These are phyloP conservation scores for Prunella vulgaris DNA, from an alignment of 257 asterid genomes.

Conservation along the genomic window DNA sequence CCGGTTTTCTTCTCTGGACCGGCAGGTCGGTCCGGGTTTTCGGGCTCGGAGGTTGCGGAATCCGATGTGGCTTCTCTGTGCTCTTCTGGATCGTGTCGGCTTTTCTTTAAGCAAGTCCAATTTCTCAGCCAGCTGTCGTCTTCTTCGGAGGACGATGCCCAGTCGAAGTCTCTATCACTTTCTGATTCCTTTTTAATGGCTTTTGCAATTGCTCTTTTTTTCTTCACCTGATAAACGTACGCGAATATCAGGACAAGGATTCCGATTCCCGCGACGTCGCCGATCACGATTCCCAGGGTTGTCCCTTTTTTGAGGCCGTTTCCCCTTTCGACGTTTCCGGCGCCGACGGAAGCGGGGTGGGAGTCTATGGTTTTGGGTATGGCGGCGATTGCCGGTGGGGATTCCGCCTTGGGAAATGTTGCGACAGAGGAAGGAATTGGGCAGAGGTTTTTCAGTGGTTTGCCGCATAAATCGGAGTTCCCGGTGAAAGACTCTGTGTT, in stretches of 20 bases:
- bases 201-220: conserved; percentile 38
- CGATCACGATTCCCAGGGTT: conserved; percentile 65
- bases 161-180: conserved; percentile 54
- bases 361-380: conserved; percentile 60
- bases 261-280: conserved; percentile 62
- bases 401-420: conserved; percentile 42
- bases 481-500: conserved; percentile 48
- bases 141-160: conserved; percentile 55
- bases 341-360: conserved; percentile 27
- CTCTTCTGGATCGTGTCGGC: conserved; percentile 27
- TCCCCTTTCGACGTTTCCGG: conserved; percentile 19
- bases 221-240: conserved; percentile 46
- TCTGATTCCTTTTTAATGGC: conserved; percentile 40
- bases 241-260: conserved; percentile 42
- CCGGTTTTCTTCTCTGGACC: conserved; percentile 52
- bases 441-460: conserved; percentile 45
- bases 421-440: conserved; percentile 54
- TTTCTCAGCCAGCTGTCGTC: conserved; percentile 67
- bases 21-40: background rate
- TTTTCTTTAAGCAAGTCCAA: conserved; percentile 69
- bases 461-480: conserved; percentile 66
- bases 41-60: conserved; percentile 25
- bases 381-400: conserved; percentile 95
- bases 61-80: conserved; percentile 40
- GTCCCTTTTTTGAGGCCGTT: conserved; percentile 44